These are phyloP conservation scores for Arabidopsis lyrata DNA, from an alignment of 441 rosid species.

Conservation along the genomic window DNA sequence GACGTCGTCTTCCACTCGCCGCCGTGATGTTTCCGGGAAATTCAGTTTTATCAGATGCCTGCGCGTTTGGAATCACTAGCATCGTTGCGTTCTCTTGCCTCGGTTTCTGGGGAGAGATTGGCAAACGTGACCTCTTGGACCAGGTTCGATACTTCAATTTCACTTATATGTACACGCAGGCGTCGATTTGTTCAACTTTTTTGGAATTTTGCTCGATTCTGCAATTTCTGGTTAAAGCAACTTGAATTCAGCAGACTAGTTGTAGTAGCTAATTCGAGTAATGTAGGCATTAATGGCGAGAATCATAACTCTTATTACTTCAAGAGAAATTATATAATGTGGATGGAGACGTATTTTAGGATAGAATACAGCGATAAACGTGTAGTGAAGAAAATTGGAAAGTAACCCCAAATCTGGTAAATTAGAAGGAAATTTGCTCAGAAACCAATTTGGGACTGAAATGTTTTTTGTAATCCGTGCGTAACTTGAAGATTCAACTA, in stretches of 20 bases:
- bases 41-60: slow-evolving; percentile 64
- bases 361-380: slow-evolving; percentile 6
- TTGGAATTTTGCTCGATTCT: background rate
- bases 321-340: too few relatives aligned
- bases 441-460: slow-evolving; percentile 14
- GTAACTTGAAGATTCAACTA: background rate
- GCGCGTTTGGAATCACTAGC: slow-evolving; percentile 56
- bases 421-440: background rate
- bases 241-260: background rate
- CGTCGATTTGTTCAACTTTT: background rate
- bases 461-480: background rate
- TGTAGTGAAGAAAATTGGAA: slow-evolving; percentile 1
- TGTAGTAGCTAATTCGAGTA: slow-evolving; percentile 31
- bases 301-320: too few relatives aligned
- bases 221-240: slow-evolving; percentile 11
- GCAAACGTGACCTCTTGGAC: slow-evolving; percentile 67
- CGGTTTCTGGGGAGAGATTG: slow-evolving; percentile 71
- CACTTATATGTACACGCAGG: background rate
- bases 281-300: slow-evolving; percentile 24
- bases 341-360: background rate
- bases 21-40: slow-evolving; percentile 55
- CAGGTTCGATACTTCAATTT: slow-evolving; percentile 47
- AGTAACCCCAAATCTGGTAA: slow-evolving; percentile 24
- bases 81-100: slow-evolving; percentile 62
- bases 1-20: slow-evolving; percentile 38